Evolutionary conservation across 305 asterid species (phyloP).

Genomic region (Caryopteris hybrid): DNA sequence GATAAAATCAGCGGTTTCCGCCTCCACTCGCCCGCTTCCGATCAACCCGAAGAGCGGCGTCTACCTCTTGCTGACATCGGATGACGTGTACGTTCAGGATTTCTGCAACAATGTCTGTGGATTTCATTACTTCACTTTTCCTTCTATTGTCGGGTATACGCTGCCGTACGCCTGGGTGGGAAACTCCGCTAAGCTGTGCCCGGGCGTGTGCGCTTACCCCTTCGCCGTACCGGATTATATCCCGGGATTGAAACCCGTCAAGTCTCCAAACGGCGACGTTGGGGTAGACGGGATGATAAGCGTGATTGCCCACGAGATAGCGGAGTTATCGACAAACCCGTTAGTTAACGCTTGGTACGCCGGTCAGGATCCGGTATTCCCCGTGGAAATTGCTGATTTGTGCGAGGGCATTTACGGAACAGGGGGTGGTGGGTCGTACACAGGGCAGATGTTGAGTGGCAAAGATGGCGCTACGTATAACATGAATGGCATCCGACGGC

Average conservation of each 20-base stretch:
- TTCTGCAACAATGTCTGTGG: conserved; percentile 73
- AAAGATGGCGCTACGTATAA: conserved; percentile 60
- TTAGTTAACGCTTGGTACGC: conserved; percentile 75
- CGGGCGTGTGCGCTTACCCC: conserved; percentile 69
- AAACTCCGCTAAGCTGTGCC: conserved; percentile 62
- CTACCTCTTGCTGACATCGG: conserved; percentile 63
- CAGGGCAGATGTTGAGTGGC: conserved; percentile 57
- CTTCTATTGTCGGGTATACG: conserved; percentile 66
- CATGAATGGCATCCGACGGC: conserved; percentile 51
- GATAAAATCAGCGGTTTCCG: conserved; percentile 54
- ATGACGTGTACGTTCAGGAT: conserved; percentile 61
- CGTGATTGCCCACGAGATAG: conserved; percentile 71
- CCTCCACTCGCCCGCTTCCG: conserved; percentile 58
- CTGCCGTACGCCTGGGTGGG: conserved; percentile 80
- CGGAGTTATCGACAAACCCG: conserved; percentile 66
- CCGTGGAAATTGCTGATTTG: conserved; percentile 66
- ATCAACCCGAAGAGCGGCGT: conserved; percentile 59
- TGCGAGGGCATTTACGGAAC: conserved; percentile 75
- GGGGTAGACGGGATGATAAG: conserved; percentile 75
- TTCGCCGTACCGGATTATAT: conserved; percentile 62
- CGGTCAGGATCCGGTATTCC: conserved; percentile 62
- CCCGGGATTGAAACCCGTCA: conserved; percentile 40
- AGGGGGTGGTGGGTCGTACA: conserved; percentile 67
- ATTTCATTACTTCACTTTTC: conserved; percentile 73
- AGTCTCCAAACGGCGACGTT: conserved; percentile 53